Evolutionary conservation across 1,139 yeast species (phyloP).

Genomic region (Meyerozyma sp.): DNA sequence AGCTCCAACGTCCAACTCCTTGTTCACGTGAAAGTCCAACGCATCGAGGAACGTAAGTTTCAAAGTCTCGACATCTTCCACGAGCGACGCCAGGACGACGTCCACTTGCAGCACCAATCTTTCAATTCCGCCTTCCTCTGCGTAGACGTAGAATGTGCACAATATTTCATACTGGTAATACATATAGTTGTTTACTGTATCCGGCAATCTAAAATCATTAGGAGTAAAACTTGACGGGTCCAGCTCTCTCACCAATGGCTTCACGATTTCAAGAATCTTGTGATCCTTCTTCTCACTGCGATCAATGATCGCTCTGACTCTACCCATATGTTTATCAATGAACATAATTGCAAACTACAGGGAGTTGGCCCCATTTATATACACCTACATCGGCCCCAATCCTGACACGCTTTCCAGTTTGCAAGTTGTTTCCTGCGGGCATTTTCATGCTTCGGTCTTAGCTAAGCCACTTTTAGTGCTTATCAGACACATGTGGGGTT

Average conservation of each 20-base stretch:
- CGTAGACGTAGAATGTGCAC: background rate
- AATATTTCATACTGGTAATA: background rate
- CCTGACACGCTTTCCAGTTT: no score
- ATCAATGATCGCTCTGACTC: background rate
- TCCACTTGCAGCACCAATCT: background rate
- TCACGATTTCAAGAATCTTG: background rate
- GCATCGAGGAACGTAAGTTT: background rate
- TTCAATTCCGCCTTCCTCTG: background rate
- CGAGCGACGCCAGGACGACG: background rate
- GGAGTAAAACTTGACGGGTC: background rate
- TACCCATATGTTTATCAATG: background rate
- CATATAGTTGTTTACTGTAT: background rate
- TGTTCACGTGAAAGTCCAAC: background rate
- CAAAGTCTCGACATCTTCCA: background rate
- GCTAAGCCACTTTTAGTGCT: no score
- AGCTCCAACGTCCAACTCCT: background rate
- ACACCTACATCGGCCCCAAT: no score
- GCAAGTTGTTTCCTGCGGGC: no score
- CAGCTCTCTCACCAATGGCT: background rate
- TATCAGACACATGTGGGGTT: no score
- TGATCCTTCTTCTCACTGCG: background rate
- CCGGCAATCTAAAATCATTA: conserved; percentile 1
- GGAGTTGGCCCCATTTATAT: no score
- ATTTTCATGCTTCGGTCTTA: no score
- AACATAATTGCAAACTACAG: no score